Evolutionary conservation across 2,329 filamentous ascomycete species (phyloP).

Genomic region (Clonostachys chloroleuca): DNA sequence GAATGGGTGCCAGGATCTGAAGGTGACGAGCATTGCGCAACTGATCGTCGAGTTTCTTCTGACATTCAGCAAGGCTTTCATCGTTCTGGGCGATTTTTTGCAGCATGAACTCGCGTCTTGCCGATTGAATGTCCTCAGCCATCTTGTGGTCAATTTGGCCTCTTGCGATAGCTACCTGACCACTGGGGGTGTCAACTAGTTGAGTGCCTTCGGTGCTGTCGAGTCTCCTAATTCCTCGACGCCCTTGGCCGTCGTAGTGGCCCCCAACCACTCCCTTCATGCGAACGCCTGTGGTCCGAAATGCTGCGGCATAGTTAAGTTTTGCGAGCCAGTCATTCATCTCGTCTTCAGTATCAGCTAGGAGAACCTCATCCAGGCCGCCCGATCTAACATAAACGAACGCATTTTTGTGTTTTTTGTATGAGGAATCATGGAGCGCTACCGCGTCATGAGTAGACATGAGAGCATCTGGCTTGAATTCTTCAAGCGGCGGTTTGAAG

Average conservation of each 20-base stretch:
- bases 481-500: conserved; percentile 83
- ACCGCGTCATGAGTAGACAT: conserved; percentile 94
- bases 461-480: conserved; percentile 90
- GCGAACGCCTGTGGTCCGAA: conserved; percentile 84
- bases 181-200: conserved; percentile 64
- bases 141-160: conserved; percentile 76
- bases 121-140: conserved; percentile 79
- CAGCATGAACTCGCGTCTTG: conserved; percentile 76
- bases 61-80: conserved; percentile 66
- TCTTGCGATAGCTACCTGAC: conserved; percentile 69
- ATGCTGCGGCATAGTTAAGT: conserved; percentile 93
- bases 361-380: conserved; percentile 81
- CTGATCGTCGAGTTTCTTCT: conserved; percentile 77
- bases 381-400: conserved; percentile 87
- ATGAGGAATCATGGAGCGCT: conserved; percentile 77
- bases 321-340: conserved; percentile 97
- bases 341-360: conserved; percentile 86
- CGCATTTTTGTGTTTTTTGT: conserved; percentile 93
- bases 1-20: conserved; percentile 82
- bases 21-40: conserved; percentile 88
- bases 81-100: conserved; percentile 81
- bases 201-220: conserved; percentile 57
- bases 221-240: conserved; percentile 67
- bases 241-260: conserved; percentile 77
- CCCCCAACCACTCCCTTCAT: conserved; percentile 85